A percentile compares a stretch with the other conserved stretches of the same genome.
Evolutionary conservation across 768 basidiomycete species (phyloP).

Genomic region (Leccinum fibrillosum): DNA sequence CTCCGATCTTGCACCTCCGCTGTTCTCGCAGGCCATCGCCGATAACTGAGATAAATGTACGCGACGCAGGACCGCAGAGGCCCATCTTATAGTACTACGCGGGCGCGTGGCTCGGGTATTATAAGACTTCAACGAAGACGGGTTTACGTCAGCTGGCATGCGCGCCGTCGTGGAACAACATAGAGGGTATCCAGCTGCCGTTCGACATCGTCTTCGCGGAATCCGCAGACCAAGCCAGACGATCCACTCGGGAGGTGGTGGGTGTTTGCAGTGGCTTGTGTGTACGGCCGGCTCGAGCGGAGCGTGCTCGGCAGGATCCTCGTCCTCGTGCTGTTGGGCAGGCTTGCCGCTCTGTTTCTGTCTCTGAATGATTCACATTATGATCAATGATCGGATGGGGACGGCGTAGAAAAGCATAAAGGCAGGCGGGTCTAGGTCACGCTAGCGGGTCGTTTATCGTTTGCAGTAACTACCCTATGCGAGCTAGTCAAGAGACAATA

Average conservation of each 20-base stretch:
- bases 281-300: constrained; percentile 29
- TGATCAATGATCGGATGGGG: neutral
- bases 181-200: constrained; percentile 33
- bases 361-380: neutral
- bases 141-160: constrained; percentile 48
- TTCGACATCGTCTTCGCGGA: constrained; percentile 37
- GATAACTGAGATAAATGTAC: constrained; percentile 49
- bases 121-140: constrained; percentile 76
- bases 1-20: neutral
- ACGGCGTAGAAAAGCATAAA: neutral
- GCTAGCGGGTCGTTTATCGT: neutral
- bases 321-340: constrained; percentile 3
- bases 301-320: constrained; percentile 30
- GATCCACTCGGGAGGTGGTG: constrained; percentile 16
- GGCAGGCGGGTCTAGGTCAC: neutral
- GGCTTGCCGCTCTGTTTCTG: neutral
- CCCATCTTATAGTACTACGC: constrained; percentile 46
- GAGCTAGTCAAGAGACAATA: neutral
- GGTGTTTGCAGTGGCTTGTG: constrained; percentile 16
- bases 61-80: constrained; percentile 61
- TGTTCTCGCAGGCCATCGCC: constrained; percentile 40
- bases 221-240: constrained; percentile 29
- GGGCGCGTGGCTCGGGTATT: constrained; percentile 69
- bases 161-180: constrained; percentile 29
- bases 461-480: too few relatives aligned